Conservation (phyloP, 2,329 filamentous ascomycete species). For the Trichoderma polysporum region DNA sequence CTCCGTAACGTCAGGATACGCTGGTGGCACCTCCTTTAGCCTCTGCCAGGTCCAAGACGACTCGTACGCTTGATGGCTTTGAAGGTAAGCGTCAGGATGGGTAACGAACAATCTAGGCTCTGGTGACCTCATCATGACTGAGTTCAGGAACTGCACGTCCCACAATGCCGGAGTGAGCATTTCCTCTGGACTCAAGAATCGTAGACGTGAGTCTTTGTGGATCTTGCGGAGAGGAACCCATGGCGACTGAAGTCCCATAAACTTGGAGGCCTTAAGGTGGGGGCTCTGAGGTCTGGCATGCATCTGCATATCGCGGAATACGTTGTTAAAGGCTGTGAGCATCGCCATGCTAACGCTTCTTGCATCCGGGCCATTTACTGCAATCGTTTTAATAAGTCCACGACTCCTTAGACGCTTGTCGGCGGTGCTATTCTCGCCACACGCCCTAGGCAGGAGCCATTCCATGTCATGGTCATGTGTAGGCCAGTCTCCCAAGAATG, state of each 20-base stretch:
- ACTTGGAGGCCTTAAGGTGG: constrained; percentile 40
- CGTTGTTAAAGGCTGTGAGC: constrained; percentile 58
- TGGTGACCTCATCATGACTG: constrained; percentile 70
- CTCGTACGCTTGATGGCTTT: constrained; percentile 56
- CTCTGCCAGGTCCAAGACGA: constrained; percentile 70
- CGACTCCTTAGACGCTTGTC: constrained; percentile 73
- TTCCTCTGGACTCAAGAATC: constrained; percentile 68
- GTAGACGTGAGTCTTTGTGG: constrained; percentile 69
- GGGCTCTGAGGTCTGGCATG: constrained; percentile 31
- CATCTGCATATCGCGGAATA: constrained; percentile 49
- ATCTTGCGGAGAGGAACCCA: constrained; percentile 78
- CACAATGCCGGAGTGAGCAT: constrained; percentile 72
- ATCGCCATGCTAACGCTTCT: constrained; percentile 66
- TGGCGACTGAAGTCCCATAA: constrained; percentile 62
- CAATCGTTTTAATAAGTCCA: constrained; percentile 66
- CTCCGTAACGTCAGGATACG: constrained; percentile 48
- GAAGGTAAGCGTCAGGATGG: constrained; percentile 71
- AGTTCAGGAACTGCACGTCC: constrained; percentile 68
- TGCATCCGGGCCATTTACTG: constrained; percentile 62
- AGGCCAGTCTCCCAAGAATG: constrained; percentile 49
- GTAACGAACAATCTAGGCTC: constrained; percentile 72
- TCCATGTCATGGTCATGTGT: constrained; percentile 48
- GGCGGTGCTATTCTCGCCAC: constrained; percentile 59
- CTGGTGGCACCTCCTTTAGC: constrained; percentile 61
- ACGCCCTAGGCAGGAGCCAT: constrained; percentile 69